Percentiles rank a stretch among this genome's conserved stretches.
Evolutionary conservation across 306 rosid genomes (phyloP).

Genomic region (Trichosanthes truncata): DNA sequence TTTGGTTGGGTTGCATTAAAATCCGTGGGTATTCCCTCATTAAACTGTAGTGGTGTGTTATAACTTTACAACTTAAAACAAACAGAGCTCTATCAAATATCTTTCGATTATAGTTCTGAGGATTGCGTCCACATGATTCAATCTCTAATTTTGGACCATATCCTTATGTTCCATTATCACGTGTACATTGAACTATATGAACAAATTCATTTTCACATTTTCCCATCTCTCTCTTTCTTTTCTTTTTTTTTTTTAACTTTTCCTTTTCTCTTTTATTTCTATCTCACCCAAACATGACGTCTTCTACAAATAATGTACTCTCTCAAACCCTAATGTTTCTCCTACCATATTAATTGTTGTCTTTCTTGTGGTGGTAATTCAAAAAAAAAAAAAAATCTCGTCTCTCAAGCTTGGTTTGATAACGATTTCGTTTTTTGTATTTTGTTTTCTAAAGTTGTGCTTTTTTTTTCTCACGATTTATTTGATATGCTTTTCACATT

Average conservation of each 20-base stretch:
- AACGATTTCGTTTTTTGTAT: too few species aligned
- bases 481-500: too few species aligned
- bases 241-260: not conserved
- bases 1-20: not conserved
- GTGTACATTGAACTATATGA: not conserved
- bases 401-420: not conserved
- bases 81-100: not conserved
- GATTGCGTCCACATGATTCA: not conserved
- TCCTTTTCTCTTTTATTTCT: not conserved
- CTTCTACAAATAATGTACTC: not conserved
- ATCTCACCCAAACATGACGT: not conserved
- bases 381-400: too few species aligned
- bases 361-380: too few species aligned
- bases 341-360: not conserved
- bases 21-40: slow-evolving; percentile 7
- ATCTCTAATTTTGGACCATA: not conserved
- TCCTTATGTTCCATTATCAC: not conserved
- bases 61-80: not conserved
- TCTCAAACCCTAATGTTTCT: not conserved
- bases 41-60: not conserved
- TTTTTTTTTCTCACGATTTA: too few species aligned
- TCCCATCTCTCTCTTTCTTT: too few species aligned
- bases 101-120: not conserved
- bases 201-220: not conserved
- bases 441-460: too few species aligned